Evolutionary conservation across 805 yeast species (phyloP).

Genomic region (Saccharomyces mikatae): DNA sequence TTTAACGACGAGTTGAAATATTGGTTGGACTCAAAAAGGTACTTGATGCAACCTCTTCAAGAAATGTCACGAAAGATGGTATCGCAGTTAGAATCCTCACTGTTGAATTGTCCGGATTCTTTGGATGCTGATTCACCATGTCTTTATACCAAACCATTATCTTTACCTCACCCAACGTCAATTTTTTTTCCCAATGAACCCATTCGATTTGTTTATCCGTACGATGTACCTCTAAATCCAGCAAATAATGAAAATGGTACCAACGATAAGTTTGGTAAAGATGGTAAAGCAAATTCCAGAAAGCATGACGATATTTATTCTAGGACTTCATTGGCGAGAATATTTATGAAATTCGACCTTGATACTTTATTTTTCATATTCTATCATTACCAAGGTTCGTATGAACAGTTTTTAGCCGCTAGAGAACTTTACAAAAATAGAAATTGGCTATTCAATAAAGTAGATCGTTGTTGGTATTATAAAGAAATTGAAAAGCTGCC

Average conservation of each 20-base stretch:
- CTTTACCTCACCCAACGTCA: conserved; percentile 81
- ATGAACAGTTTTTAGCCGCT: conserved; percentile 70
- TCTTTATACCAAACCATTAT: conserved; percentile 53
- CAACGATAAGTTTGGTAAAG: conserved; percentile 3
- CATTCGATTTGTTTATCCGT: conserved; percentile 26
- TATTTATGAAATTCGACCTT: conserved; percentile 64
- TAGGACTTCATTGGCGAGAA: conserved; percentile 42
- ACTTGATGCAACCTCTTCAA: conserved; percentile 24
- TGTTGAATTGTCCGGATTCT: conserved; percentile 88
- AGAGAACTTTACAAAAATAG: conserved; percentile 62
- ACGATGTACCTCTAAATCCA: conserved; percentile 7
- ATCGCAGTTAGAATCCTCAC: conserved; percentile 58
- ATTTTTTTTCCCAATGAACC: conserved; percentile 67
- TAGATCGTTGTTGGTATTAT: conserved; percentile 40
- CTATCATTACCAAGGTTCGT: conserved; percentile 68
- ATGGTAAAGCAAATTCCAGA: conserved; percentile 2
- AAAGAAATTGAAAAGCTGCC: conserved; percentile 74
- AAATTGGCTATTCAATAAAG: conserved; percentile 64
- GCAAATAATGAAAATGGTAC: neutral
- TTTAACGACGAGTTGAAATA: conserved; percentile 26
- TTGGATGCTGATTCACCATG: conserved; percentile 78
- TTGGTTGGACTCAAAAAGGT: conserved; percentile 25
- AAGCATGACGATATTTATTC: conserved; percentile 26
- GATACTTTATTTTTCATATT: conserved; percentile 90
- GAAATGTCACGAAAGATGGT: conserved; percentile 25